These are phyloP conservation scores for Lodderomyces oxycetoniae DNA, from an alignment of 1,139 yeast genomes.

Conservation along the genomic window DNA sequence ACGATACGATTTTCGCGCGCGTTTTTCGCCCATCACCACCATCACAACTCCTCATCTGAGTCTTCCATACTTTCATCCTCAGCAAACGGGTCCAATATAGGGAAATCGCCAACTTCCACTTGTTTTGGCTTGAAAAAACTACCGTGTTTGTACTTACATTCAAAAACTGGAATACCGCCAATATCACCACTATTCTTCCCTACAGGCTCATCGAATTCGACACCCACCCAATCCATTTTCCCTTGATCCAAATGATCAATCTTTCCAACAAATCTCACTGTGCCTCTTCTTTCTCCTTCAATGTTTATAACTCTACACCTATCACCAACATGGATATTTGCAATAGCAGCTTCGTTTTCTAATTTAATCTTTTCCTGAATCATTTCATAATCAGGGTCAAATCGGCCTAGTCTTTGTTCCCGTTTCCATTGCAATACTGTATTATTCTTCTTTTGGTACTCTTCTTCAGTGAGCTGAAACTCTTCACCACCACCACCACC, in stretches of 20 bases:
- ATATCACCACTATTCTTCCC: conserved; percentile 43
- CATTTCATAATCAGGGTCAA: conserved; percentile 49
- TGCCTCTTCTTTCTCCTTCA: conserved; percentile 61
- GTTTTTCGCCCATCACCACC: background rate
- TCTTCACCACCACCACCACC: background rate
- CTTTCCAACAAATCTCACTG: conserved; percentile 61
- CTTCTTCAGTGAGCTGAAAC: conserved; percentile 60
- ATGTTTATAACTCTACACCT: conserved; percentile 42
- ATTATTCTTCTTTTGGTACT: conserved; percentile 55
- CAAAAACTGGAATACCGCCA: conserved; percentile 30
- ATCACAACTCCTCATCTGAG: conserved; percentile 10
- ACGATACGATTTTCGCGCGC: background rate
- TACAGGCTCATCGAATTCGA: conserved; percentile 48
- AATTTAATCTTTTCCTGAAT: conserved; percentile 18
- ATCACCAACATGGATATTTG: conserved; percentile 26
- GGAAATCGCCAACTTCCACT: conserved; percentile 52
- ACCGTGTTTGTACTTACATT: conserved; percentile 40
- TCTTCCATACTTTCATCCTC: conserved; percentile 31
- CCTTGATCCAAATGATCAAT: conserved; percentile 54
- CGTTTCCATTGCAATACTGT: conserved; percentile 78
- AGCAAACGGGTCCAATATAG: conserved; percentile 39
- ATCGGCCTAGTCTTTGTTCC: conserved; percentile 63
- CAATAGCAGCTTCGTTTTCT: conserved; percentile 18
- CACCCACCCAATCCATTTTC: conserved; percentile 43
- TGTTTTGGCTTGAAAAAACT: conserved; percentile 47